phyloP scores from a whole-genome alignment of 129 eudicot species.

The Rutidosis leptorrhynchoides region DNA sequence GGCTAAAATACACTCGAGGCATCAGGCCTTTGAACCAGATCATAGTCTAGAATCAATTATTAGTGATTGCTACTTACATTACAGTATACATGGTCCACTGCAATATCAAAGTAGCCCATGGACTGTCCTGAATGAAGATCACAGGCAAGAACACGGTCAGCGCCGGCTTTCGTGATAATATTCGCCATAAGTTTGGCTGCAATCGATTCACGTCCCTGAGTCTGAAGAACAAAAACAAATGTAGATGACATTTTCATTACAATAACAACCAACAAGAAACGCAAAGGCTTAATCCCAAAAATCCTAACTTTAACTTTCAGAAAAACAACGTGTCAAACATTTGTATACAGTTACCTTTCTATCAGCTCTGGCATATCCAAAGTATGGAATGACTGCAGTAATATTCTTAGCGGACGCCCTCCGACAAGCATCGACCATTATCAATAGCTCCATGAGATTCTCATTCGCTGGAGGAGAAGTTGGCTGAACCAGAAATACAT shows the following conservation, averaged over 20 bases:
- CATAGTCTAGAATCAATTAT: too few species aligned
- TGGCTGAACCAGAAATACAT: constrained; percentile 91
- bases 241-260: too few species aligned
- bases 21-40: too few species aligned
- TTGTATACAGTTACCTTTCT: constrained; percentile 90
- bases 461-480: constrained; percentile 98
- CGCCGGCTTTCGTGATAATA: constrained; percentile 94
- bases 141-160: constrained; percentile 90
- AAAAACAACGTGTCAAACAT: too few species aligned
- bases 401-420: constrained; percentile 96
- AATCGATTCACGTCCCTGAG: constrained; percentile 97
- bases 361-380: constrained; percentile 98
- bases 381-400: constrained; percentile 95
- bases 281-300: too few species aligned
- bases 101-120: constrained; percentile 94
- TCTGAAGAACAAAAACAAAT: too few species aligned
- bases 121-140: constrained; percentile 99
- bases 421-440: constrained; percentile 98
- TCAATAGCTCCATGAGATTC: constrained; percentile 93
- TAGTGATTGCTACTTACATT: too few species aligned
- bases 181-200: constrained; percentile 98
- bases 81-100: too few species aligned
- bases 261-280: too few species aligned
- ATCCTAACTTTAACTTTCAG: too few species aligned
- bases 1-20: too few species aligned